These are phyloP conservation scores for Monosporascus sp. DNA, from an alignment of 2,329 filamentous ascomycete species.

Conservation along the genomic window DNA sequence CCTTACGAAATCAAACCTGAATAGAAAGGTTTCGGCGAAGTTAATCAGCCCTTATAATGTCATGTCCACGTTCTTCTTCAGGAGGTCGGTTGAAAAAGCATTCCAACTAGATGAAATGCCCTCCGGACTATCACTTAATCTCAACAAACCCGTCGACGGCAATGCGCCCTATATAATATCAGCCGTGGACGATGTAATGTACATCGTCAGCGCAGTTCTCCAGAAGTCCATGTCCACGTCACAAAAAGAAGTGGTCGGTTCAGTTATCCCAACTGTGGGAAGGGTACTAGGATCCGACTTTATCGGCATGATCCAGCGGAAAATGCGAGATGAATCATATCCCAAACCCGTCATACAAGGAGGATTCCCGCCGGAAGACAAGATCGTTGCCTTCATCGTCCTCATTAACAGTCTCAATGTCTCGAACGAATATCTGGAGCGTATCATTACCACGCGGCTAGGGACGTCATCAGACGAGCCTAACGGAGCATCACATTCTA, in stretches of 20 bases:
- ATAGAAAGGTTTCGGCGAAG: constrained; percentile 70
- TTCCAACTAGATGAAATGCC: constrained; percentile 95
- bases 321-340: constrained; percentile 95
- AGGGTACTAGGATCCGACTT: constrained; percentile 85
- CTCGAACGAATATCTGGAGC: constrained; percentile 81
- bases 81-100: constrained; percentile 91
- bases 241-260: constrained; percentile 71
- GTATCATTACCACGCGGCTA: constrained; percentile 72
- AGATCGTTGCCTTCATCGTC: constrained; percentile 83
- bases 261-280: constrained; percentile 72
- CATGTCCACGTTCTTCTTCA: constrained; percentile 96
- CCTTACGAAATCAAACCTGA: constrained; percentile 72
- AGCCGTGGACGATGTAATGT: constrained; percentile 98
- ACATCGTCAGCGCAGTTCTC: constrained; percentile 90
- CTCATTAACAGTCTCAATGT: constrained; percentile 95
- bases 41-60: constrained; percentile 78
- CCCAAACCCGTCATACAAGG: constrained; percentile 75
- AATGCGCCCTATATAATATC: constrained; percentile 90
- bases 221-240: constrained; percentile 83
- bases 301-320: constrained; percentile 92
- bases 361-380: constrained; percentile 79
- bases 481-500: constrained; percentile 27
- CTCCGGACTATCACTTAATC: constrained; percentile 69
- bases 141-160: constrained; percentile 64
- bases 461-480: constrained; percentile 35